These are phyloP conservation scores for Dendrocalamus latiflorus DNA, from an alignment of 202 grass and related monocot genomes.

Conservation along the genomic window DNA sequence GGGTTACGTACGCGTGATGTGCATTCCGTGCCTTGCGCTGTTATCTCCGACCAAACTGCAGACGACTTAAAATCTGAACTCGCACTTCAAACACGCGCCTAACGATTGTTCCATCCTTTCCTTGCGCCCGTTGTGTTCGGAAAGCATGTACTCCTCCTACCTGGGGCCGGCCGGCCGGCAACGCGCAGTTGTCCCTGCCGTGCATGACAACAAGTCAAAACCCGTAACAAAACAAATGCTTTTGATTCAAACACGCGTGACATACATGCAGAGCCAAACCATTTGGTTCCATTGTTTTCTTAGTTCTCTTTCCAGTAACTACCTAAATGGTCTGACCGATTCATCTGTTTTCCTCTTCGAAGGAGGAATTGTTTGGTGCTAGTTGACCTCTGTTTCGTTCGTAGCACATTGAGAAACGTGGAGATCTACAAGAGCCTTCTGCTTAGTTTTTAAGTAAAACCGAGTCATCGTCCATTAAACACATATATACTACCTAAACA, in stretches of 20 bases:
- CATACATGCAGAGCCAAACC: neutral
- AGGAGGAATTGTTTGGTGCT: neutral
- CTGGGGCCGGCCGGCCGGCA: neutral
- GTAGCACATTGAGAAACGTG: neutral
- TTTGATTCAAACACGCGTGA: neutral
- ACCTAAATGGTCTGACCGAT: neutral
- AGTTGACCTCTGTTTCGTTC: conserved; percentile 15
- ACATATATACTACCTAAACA: neutral
- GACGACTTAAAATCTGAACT: neutral
- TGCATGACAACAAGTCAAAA: neutral
- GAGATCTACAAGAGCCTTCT: neutral
- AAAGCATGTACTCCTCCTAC: neutral
- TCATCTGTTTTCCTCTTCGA: neutral
- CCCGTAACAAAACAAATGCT: neutral
- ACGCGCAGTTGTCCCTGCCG: neutral
- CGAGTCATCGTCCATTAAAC: neutral
- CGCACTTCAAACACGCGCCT: conserved; percentile 9
- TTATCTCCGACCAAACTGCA: neutral
- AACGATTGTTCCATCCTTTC: neutral
- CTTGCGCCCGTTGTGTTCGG: neutral
- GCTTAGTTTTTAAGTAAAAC: neutral
- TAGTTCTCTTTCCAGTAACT: neutral
- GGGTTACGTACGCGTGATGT: neutral
- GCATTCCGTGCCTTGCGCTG: neutral
- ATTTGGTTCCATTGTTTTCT: neutral